Base-by-base conservation (phyloP, 1,139 yeast species). In the Kodamaea arcana region DNA sequence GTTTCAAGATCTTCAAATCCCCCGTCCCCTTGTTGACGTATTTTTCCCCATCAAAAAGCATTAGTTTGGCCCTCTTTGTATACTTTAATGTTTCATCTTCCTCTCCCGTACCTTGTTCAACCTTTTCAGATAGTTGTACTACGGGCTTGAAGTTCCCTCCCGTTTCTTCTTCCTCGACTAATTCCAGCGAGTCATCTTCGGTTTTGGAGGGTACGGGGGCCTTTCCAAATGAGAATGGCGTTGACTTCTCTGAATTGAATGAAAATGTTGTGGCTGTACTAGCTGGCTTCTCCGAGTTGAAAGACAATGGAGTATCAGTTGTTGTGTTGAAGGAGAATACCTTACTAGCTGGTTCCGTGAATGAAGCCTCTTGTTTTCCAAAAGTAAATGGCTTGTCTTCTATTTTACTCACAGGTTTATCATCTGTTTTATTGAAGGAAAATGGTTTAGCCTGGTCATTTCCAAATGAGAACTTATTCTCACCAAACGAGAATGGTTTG, bases 11-110 rank as follows among this genome's bases (percentile, higher is more conserved):
- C 50, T 86, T 83, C 46, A 90, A 65, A 34, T 82, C 88, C 3
- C 98, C 98, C 2, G 88, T 66, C 7, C 97, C 97, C 46, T 76
- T 75, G 15, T 77, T 63, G 16, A 63, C 65, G 49, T 82, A 83
- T 30, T 69, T 67, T 14, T 62, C 65, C 4, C 78, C 53, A 38
- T 78, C 72, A 35, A 76, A 76, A 36, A 79, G 66, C 75, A 81
- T 79, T 30, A 88, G 65, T 53, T 87, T 87, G 8, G 94, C 74
- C 50, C 85, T 74, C 51, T 83, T 82, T 25, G 80, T 75, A 48
- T 72, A 84, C 23, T 76, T 54, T 0, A 70, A 56, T 4, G 71
- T 77, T 61, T 92, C 97, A 39, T 78, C 72, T 60, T 90, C 97
- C 61, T 92, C 97, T 15, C 97, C 97, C 4, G 94, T 84, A 20